phyloP scores from a whole-genome alignment of 345 rosid species.

The Aurinia saxatilis region DNA sequence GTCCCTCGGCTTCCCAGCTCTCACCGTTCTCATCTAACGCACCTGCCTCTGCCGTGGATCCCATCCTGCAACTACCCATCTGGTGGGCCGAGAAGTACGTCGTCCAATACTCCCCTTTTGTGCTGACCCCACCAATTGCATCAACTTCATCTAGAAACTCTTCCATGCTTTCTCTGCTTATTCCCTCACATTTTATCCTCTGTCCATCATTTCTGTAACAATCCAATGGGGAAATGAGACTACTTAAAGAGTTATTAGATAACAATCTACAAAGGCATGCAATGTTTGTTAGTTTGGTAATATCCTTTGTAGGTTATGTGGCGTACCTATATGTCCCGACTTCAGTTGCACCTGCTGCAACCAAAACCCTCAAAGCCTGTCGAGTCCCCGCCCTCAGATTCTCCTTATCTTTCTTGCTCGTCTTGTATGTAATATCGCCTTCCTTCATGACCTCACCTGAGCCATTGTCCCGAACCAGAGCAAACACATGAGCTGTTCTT shows the following conservation, averaged over 20 bases:
- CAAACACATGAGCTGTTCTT: conserved; percentile 47
- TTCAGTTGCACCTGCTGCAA: conserved; percentile 69
- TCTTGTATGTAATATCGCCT: conserved; percentile 34
- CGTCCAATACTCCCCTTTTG: conserved; percentile 35
- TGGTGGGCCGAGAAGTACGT: conserved; percentile 50
- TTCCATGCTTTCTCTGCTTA: conserved; percentile 30
- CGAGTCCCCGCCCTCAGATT: conserved; percentile 38
- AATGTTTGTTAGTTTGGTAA: too few species aligned
- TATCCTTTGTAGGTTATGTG: conserved; percentile 16
- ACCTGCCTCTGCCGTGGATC: conserved; percentile 35
- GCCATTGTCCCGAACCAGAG: conserved; percentile 41
- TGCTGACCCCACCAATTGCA: conserved; percentile 32
- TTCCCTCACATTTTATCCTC: conserved; percentile 41
- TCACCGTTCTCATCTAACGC: conserved; percentile 57
- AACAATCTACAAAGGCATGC: too few species aligned
- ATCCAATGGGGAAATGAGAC: neutral
- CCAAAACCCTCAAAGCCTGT: conserved; percentile 45
- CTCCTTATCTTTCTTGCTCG: conserved; percentile 32
- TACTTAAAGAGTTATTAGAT: too few species aligned
- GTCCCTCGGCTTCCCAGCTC: conserved; percentile 62
- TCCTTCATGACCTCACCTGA: conserved; percentile 41
- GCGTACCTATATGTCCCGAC: conserved; percentile 44
- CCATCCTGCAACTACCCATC: conserved; percentile 76
- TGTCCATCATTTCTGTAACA: conserved; percentile 49
- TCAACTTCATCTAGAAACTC: conserved; percentile 41